These are phyloP conservation scores for Andrographis paniculata DNA, from an alignment of 305 asterid species.

Conservation along the genomic window DNA sequence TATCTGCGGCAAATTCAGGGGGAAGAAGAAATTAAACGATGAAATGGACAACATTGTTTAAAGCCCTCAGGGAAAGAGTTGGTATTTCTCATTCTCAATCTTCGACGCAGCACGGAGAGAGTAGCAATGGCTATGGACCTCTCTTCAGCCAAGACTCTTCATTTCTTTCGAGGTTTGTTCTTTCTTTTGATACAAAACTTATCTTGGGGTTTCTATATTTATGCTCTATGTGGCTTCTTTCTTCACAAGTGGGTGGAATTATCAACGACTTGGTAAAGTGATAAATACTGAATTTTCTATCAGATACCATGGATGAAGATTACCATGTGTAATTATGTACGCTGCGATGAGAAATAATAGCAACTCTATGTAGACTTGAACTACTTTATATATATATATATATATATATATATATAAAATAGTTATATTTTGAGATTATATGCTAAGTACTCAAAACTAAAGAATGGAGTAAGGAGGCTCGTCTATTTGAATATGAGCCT, in stretches of 20 bases:
- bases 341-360: too few species aligned
- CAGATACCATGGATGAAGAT: conserved; percentile 4
- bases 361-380: too few species aligned
- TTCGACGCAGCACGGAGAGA: conserved; percentile 44
- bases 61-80: conserved; percentile 95
- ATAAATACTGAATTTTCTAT: background rate
- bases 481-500: too few species aligned
- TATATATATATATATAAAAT: too few species aligned
- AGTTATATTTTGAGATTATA: too few species aligned
- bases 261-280: background rate
- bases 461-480: too few species aligned
- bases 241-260: too few species aligned
- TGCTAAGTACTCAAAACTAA: too few species aligned
- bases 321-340: too few species aligned
- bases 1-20: conserved; percentile 51
- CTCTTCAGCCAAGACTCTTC: conserved; percentile 52
- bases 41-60: conserved; percentile 95
- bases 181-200: conserved; percentile 3
- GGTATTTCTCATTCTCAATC: conserved; percentile 61
- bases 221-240: too few species aligned
- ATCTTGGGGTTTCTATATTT: background rate
- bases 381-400: too few species aligned
- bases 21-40: conserved; percentile 56
- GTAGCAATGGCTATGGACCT: conserved; percentile 37
- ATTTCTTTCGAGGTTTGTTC: conserved; percentile 61